A percentile compares a stretch with the other conserved stretches of the same genome.
These are phyloP conservation scores for Plasmodium knowlesi DNA, from an alignment of 169 alveolate species.

Conservation along the genomic window DNA sequence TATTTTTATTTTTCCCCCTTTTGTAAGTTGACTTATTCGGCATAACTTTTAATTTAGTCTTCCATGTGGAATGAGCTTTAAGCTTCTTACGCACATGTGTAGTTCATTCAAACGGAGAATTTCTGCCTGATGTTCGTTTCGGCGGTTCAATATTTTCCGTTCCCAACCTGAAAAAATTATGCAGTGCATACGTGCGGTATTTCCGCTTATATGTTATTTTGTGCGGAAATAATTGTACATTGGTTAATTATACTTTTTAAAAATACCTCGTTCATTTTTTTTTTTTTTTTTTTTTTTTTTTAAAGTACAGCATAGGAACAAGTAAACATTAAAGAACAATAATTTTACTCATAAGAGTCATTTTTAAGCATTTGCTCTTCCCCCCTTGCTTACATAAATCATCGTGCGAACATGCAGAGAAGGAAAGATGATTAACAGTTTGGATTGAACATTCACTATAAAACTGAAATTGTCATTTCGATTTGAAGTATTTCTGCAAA, in stretches of 20 bases:
- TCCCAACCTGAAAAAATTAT: background rate
- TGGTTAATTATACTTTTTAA: background rate
- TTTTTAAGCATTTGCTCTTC: background rate
- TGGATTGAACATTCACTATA: conserved; percentile 12
- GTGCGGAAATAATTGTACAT: background rate
- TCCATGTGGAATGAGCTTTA: background rate
- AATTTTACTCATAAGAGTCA: background rate
- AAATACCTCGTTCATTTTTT: background rate
- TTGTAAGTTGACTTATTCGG: background rate
- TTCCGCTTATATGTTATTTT: background rate
- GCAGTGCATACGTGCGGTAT: background rate
- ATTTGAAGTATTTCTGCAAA: background rate
- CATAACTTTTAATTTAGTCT: background rate
- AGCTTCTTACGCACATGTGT: background rate
- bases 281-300: background rate
- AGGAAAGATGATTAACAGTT: background rate
- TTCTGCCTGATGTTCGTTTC: background rate
- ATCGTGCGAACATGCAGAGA: background rate
- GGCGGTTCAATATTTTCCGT: background rate
- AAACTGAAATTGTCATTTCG: background rate
- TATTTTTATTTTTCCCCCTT: background rate
- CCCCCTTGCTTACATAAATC: background rate
- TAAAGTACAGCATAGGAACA: background rate
- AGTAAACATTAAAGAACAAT: background rate
- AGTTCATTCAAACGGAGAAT: background rate